Evolutionary conservation across 2,329 filamentous ascomycete genomes (phyloP), one percentile per base, ranked within the genome.

Genomic region (Knufia petricola): DNA sequence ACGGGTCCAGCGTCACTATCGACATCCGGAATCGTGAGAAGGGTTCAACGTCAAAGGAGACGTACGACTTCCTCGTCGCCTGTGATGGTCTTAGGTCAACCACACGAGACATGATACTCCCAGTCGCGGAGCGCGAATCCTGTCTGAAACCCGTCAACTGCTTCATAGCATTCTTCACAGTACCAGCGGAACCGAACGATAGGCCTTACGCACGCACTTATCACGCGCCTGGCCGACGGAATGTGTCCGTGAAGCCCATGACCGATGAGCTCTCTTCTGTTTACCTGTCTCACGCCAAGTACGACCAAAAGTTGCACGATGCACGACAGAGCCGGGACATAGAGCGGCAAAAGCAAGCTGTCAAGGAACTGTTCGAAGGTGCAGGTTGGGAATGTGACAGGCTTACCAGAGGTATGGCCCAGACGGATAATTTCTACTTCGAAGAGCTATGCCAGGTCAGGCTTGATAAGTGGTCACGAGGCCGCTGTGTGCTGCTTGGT

Each of bases 391-490:
- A 68, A 49, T 55, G 56, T 0, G 59, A 65, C 2, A 60, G 65
- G 0, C 58, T 68, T 2, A 41, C 73, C 0, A 52, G 61, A 6
- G 68, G 57, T 1, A 68, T 74, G 66, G 56, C 63, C 23, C 58
- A 56, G 1, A 57, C 64, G 0, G 55, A 67, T 0, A 66, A 74
- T 48, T 73, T 71, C 53, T 74, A 74, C 56, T 67, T 65, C 50
- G 63, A 69, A 24, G 63, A 67, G 45, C 48, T 62, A 21, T 55
- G 63, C 1, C 64, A 70, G 40, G 61, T 69, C 42, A 60, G 60
- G 31, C 56, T 59, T 1, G 55, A 62, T 9, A 61, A 57, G 45
- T 53, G 2, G 66, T 63, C 34, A 19, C 72, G 69, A 69, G 62
- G 66, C n/a, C 61, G 66, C 3, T 63, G 64, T 2, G 60, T 72